Evolutionary conservation across 2,329 filamentous ascomycete genomes (phyloP).

Genomic region (Reticulascus tulasneorum): DNA sequence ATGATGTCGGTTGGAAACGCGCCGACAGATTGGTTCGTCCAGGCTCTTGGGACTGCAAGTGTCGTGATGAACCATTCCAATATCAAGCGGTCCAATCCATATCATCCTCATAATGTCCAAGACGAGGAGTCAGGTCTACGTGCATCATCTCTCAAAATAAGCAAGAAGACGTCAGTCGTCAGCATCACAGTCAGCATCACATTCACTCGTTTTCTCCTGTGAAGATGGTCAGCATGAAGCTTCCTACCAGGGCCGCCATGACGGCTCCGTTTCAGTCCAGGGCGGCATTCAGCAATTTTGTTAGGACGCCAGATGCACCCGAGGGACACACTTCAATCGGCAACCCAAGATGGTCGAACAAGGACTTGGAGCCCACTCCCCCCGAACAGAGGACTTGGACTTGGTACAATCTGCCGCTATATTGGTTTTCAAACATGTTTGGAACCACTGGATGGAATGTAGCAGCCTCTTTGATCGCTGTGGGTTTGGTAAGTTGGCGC

Average conservation of each 20-base stretch:
- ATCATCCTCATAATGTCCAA: too few species aligned
- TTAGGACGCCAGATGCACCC: slow-evolving; percentile 15
- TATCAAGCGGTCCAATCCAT: too few species aligned
- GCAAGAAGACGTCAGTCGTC: too few species aligned
- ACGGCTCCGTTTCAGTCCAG: slow-evolving; percentile 19
- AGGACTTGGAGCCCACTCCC: slow-evolving; percentile 25
- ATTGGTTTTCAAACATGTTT: slow-evolving; percentile 24
- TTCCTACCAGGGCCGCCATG: slow-evolving; percentile 10
- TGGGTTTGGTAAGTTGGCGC: slow-evolving; percentile 17
- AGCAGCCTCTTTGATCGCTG: slow-evolving; percentile 21
- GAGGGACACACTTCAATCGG: slow-evolving; percentile 17
- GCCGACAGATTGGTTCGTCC: slow-evolving; percentile 9
- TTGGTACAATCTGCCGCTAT: slow-evolving; percentile 23
- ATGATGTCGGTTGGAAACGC: slow-evolving; percentile 13
- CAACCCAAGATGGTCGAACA: slow-evolving; percentile 24
- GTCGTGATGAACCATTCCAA: too few species aligned
- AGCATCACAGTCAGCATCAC: too few species aligned
- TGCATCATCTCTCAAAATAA: too few species aligned
- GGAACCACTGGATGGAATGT: slow-evolving; percentile 24
- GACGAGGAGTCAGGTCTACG: too few species aligned
- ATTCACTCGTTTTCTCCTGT: too few species aligned
- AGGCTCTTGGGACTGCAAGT: too few species aligned
- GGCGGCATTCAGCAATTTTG: slow-evolving; percentile 18
- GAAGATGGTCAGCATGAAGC: slow-evolving; percentile 7
- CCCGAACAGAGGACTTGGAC: slow-evolving; percentile 23